These are phyloP conservation scores for Imleria badia DNA, from an alignment of 768 basidiomycete genomes.

Conservation along the genomic window DNA sequence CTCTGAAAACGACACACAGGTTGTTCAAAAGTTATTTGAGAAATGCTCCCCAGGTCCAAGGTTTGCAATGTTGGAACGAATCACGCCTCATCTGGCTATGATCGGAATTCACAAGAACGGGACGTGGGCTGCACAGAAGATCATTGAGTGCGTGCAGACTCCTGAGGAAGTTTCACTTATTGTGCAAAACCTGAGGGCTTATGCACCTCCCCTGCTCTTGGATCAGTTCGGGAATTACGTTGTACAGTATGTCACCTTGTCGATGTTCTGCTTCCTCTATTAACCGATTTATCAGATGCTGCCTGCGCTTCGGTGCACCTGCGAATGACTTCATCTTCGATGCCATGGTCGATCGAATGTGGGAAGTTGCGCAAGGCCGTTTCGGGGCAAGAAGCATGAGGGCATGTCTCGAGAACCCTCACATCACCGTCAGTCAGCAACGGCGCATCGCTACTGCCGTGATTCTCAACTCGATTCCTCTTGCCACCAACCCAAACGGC, in stretches of 20 bases:
- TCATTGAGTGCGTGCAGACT: slow-evolving; percentile 90
- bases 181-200: slow-evolving; percentile 84
- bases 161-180: slow-evolving; percentile 86
- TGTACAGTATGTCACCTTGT: slow-evolving; percentile 66
- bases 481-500: slow-evolving; percentile 97
- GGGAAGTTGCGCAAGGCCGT: slow-evolving; percentile 97
- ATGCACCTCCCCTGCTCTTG: slow-evolving; percentile 88
- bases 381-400: slow-evolving; percentile 98
- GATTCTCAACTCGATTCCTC: slow-evolving; percentile 94
- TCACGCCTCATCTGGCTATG: slow-evolving; percentile 91
- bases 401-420: slow-evolving; percentile 90
- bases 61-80: slow-evolving; percentile 90
- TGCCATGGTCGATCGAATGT: slow-evolving; percentile 95
- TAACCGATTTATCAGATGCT: slow-evolving; percentile 55
- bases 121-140: slow-evolving; percentile 99
- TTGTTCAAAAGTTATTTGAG: slow-evolving; percentile 97
- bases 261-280: background rate
- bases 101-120: slow-evolving; percentile 99
- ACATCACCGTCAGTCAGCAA: slow-evolving; percentile 85
- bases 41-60: slow-evolving; percentile 75
- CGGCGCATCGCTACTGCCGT: slow-evolving; percentile 93
- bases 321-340: slow-evolving; percentile 96
- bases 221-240: slow-evolving; percentile 96
- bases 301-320: slow-evolving; percentile 87
- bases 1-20: slow-evolving; percentile 40